Base-by-base conservation (phyloP, 805 yeast genomes). In the Hyphopichia homilentoma region DNA sequence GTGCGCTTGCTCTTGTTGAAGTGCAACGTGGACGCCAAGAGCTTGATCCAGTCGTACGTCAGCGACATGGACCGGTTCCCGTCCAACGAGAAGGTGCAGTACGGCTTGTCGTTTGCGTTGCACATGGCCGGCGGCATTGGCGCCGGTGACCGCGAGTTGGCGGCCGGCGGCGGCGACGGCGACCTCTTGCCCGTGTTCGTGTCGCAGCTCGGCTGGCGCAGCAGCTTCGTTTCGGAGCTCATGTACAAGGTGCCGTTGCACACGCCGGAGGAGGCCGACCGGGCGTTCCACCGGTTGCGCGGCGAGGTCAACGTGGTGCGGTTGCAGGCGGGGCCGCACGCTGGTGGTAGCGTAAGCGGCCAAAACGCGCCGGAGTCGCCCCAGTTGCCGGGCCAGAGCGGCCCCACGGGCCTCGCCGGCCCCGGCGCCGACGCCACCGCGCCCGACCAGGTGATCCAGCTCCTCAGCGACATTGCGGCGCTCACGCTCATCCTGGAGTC, bases 101-200 rank as follows among this genome's bases (percentile, higher is more conserved):
- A 73, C 48, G 97, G 97, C 34, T 81, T 88, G 30, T 81, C 95
- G 0, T 85, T 90, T 68, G 97, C 98, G 0, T 63, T 89, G 36
- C 93, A 85, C 43, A 74, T 87, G 80, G 95, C 95, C 1, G 87
- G 93, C 4, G 55, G 74, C 4, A 72, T 86, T 8, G 60, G 79
- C n/a, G 68, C 80, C 13, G 69, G 68, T 18, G 94, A 86, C 46
- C 63, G 80, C 27, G 93, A 84, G 46, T 55, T 81, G 18, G 70
- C 76, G 2, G 70, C 73, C 26, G 63, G 79, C 25, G 15, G 15
- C 8, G 18, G 13, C n/a, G 18, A 14, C 12, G 13, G 19, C 13
- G 69, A 77, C 48, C 75, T 86, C 1, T 68, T 82, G 21, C 81
- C 95, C 0, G 79, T 80, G 0, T 81, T 87, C 46, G 67, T 88